Evolutionary conservation across 495 filamentous ascomycete genomes (phyloP).

Genomic region (Aspergillus bertholletiae): DNA sequence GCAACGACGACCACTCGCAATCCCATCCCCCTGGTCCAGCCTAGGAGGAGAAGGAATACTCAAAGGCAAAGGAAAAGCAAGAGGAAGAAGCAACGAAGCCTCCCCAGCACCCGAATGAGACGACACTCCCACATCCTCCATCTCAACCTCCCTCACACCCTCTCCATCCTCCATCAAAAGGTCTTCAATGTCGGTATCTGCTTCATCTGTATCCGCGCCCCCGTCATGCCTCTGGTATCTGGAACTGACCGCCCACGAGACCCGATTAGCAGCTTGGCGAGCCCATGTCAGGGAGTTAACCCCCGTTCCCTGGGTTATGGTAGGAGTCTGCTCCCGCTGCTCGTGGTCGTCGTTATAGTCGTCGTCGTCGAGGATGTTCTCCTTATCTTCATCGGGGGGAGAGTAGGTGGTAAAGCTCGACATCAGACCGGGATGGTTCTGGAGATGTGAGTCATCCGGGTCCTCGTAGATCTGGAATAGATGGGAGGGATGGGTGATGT

Average conservation of each 20-base stretch:
- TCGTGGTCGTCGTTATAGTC: background rate
- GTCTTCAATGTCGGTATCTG: background rate
- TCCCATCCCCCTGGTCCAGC: background rate
- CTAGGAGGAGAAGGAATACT: background rate
- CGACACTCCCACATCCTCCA: background rate
- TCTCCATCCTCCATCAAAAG: background rate
- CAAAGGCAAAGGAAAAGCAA: background rate
- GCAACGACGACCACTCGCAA: background rate
- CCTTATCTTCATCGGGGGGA: slow-evolving; percentile 12
- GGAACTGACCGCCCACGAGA: background rate
- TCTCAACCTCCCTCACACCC: background rate
- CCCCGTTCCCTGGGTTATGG: too few relatives aligned
- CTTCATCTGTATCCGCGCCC: too few relatives aligned
- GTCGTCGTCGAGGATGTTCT: slow-evolving; percentile 1
- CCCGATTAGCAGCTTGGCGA: background rate
- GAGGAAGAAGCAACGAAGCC: background rate
- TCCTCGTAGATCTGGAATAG: slow-evolving; percentile 22
- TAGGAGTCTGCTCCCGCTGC: too few relatives aligned
- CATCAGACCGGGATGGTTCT: background rate
- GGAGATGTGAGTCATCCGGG: background rate
- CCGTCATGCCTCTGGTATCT: too few relatives aligned
- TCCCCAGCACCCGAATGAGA: background rate
- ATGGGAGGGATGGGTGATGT: background rate
- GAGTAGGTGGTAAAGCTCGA: background rate
- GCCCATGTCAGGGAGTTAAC: background rate